Evolutionary conservation across 2,329 filamentous ascomycete genomes (phyloP).

Genomic region (Colletotrichum ledebouriae): DNA sequence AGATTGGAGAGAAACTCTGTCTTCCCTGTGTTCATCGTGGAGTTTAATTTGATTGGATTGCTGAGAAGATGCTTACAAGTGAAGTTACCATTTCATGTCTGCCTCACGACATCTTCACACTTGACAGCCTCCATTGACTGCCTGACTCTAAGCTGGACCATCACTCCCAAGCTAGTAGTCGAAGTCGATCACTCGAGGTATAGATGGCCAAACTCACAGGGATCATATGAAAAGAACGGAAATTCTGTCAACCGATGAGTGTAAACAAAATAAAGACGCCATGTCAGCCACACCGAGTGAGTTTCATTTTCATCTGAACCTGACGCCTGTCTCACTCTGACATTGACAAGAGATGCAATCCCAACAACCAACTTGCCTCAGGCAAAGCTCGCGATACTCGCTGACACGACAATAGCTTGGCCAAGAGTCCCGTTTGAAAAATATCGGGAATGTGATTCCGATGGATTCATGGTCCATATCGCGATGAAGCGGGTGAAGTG

Average conservation of each 20-base stretch:
- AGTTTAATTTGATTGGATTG: neutral
- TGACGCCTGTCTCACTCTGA: neutral
- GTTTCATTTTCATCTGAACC: slow-evolving; percentile 12
- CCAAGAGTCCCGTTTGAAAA: neutral
- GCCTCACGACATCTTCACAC: neutral
- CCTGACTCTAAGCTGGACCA: too few relatives aligned
- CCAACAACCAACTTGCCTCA: too few relatives aligned
- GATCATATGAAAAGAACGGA: slow-evolving; percentile 1
- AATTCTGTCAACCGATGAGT: neutral
- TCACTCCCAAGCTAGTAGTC: neutral
- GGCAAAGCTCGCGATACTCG: neutral
- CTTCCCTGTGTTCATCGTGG: neutral
- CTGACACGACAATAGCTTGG: too few relatives aligned
- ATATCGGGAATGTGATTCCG: neutral
- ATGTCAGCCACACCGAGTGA: neutral
- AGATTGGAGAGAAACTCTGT: neutral
- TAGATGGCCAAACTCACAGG: neutral
- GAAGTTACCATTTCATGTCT: neutral
- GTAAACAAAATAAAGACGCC: neutral
- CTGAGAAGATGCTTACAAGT: neutral
- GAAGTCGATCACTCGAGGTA: neutral
- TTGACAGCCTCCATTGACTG: neutral
- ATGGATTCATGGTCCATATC: neutral
- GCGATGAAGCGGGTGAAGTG: slow-evolving; percentile 1
- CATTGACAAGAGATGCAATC: too few relatives aligned